Evolutionary conservation across 108 stramenopile genomes (phyloP), one percentile per base, ranked within the genome.

Genomic region (Parmales sp.): DNA sequence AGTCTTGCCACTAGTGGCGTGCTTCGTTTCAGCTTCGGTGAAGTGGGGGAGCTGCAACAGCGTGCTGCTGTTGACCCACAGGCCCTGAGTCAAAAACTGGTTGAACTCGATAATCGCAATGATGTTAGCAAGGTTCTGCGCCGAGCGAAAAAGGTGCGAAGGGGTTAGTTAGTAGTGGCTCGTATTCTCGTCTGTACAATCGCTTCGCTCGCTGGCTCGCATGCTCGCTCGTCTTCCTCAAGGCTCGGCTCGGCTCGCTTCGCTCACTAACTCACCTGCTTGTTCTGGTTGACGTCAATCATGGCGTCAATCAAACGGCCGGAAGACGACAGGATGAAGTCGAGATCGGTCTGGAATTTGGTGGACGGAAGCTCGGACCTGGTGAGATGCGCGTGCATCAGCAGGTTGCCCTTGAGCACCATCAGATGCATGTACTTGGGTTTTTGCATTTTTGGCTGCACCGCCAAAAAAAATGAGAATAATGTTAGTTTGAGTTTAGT

Each of bases 31-130:
- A 54, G 71, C 79, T 6, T 76, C 64, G 22, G 88, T 90, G 63
- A 95, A 88, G 72, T 98, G 90, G 6, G 95, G 94, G 25, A 98
- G 75, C 75, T 98, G 94, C 64, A 88, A 65, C 45, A 96, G 69
- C 45, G 18, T 65, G 37, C 80, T 81, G 74, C 93, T 91, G 72
- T 88, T 91, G 49, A 82, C 68, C 93, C 90, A 95, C 73, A 94
- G 79, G 36, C 87, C 95, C 76, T 98, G 97, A 11, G 88, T 82
- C 13, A 98, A 63, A 63, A 79, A 83, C 73, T 98, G 97, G 54
- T 89, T 86, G 72, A 95, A 95, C 64, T 87, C 79, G 72, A 98
- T 89, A 65, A 91, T 90, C 66, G 82, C 83, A 39, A 87, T 64
- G 26, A n/a, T n/a, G n/a, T n/a, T n/a, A n/a, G n/a, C n/a, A n/a